Base-by-base conservation (phyloP, 768 basidiomycete genomes). In the Boletus rex-veris region DNA sequence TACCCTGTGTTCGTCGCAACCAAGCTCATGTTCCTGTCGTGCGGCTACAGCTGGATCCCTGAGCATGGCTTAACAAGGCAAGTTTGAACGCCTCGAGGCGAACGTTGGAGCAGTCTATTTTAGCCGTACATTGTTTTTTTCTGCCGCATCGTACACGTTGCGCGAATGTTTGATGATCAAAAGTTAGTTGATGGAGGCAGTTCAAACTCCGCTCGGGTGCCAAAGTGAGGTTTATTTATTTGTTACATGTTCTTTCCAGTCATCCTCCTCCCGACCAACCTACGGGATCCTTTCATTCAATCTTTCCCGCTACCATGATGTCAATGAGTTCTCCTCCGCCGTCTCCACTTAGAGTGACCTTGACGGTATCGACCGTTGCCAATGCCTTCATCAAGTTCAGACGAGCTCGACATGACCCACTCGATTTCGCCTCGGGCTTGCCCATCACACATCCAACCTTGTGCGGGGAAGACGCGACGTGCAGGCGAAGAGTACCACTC, bases 321-420 rank as follows among this genome's bases (percentile, higher is more conserved):
- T 24, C 15, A 2, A 71, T 66, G 63, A 48, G 11, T 14, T 55
- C 64, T 7, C 59, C 66, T 10, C 62, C 62, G 0, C 58, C 60
- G 6, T 60, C 66, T 8, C 66, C 64, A 28, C 59, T 60, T 2
- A 58, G 58, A 53, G 54, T 62, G 50, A 48, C 63, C 0, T 31
- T 72, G 45, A 56, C 69, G 3, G 50, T 70, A 3, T 61, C 65
- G 3, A 64, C 70, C 54, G 79, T 86, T 37, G 77, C 82, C 42
- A 81, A 78, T 55, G 73, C 81, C 52, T 74, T 86, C 60, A 68
- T 83, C 58, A 80, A 76, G 57, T 72, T 85, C 58, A 77, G 76
- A 37, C 76, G 79, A n/a, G 58, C 65, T 52, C 60, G 58, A n/a
- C 63, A 60, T 0, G 65, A 69, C 58, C 63, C 64, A 36, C 68